Conservation (phyloP, 1,139 yeast genomes). For the Yamadazyma songkhlaensis region DNA sequence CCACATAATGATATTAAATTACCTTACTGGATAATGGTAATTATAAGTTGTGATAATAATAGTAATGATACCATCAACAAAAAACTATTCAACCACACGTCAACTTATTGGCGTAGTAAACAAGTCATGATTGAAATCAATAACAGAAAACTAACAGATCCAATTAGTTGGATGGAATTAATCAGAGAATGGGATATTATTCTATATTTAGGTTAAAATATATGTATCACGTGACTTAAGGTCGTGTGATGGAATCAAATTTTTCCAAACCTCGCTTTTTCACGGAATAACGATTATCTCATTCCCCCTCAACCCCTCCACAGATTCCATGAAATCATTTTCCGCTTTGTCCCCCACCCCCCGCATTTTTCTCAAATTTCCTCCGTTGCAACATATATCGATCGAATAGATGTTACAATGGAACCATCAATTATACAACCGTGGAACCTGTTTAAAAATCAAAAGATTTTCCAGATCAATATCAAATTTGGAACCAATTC, state of each 20-base stretch:
- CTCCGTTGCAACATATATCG: no score
- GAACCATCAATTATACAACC: no score
- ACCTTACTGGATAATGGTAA: constrained; percentile 47
- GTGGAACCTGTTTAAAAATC: no score
- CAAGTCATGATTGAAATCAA: constrained; percentile 54
- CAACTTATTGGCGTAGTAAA: constrained; percentile 53
- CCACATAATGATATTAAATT: neutral
- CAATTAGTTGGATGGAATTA: constrained; percentile 51
- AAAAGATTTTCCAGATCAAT: no score
- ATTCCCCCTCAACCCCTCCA: neutral
- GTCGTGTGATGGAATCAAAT: no score
- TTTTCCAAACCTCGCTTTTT: no score
- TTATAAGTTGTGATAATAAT: constrained; percentile 40
- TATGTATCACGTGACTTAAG: neutral
- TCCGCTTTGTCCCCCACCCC: constrained; percentile 1
- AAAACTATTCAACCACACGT: constrained; percentile 15
- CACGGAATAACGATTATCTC: neutral
- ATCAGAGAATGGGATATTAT: constrained; percentile 53
- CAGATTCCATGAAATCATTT: neutral
- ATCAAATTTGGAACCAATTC: no score
- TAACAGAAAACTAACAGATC: constrained; percentile 43
- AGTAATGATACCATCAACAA: neutral
- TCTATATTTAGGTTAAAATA: constrained; percentile 30
- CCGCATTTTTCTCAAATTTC: neutral
- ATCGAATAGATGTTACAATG: no score